A percentile compares a stretch with the other conserved stretches of the same genome.
phyloP scores from a whole-genome alignment of 345 rosid species.

The Eutrema heterophyllum region DNA sequence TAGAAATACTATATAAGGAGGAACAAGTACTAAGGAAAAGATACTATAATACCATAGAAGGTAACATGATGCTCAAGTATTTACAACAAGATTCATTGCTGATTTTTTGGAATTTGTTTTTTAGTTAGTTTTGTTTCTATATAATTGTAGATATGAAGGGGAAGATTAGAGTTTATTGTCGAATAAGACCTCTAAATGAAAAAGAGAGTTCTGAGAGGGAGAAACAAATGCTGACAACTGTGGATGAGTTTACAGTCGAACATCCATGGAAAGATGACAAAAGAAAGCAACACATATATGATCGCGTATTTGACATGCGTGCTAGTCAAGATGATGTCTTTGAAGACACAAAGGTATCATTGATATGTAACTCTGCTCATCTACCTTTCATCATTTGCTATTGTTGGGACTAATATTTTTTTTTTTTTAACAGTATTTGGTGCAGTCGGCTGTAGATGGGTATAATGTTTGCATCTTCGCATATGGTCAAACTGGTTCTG shows the following conservation, averaged over 20 bases:
- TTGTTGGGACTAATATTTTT: slow-evolving; percentile 16
- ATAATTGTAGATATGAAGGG: slow-evolving; percentile 82
- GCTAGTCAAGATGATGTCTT: slow-evolving; percentile 80
- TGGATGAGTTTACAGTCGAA: slow-evolving; percentile 87
- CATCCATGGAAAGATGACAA: slow-evolving; percentile 96
- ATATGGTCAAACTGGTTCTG: slow-evolving; percentile 98
- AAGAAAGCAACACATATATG: slow-evolving; percentile 82
- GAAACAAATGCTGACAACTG: slow-evolving; percentile 37
- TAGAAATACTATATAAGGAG: slow-evolving; percentile 82
- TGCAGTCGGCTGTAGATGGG: slow-evolving; percentile 96
- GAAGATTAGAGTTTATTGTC: slow-evolving; percentile 88
- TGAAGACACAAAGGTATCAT: slow-evolving; percentile 79
- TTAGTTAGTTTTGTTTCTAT: slow-evolving; percentile 1
- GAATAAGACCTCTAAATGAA: slow-evolving; percentile 75
- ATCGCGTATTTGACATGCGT: slow-evolving; percentile 79
- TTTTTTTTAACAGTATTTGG: slow-evolving; percentile 59
- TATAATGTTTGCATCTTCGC: slow-evolving; percentile 96
- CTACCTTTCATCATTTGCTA: neutral
- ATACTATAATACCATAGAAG: slow-evolving; percentile 92
- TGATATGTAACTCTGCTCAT: neutral
- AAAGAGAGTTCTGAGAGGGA: slow-evolving; percentile 66
- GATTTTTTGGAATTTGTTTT: neutral
- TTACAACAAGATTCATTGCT: neutral
- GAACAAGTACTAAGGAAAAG: slow-evolving; percentile 85
- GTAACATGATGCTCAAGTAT: slow-evolving; percentile 31